Conservation (phyloP, 352 stramenopile genomes). For the Phytopythium boreale region DNA sequence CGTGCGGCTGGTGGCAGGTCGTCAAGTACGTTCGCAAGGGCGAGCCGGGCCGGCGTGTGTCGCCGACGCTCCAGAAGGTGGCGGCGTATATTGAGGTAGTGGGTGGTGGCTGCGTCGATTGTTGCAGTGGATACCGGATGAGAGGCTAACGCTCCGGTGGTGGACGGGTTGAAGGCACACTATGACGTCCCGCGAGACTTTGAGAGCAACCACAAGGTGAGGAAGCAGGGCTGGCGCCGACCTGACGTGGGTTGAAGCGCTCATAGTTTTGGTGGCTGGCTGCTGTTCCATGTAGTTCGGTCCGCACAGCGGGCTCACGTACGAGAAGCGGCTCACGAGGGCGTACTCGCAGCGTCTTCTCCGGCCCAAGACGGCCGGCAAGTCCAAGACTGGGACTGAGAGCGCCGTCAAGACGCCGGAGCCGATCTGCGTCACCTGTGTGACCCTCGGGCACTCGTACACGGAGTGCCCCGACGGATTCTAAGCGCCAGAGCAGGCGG, state of each 20-base stretch:
- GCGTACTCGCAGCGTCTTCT: conserved; percentile 59
- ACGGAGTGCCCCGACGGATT: conserved; percentile 60
- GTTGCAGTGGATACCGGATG: too few species aligned
- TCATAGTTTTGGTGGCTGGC: not conserved
- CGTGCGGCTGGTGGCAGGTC: conserved; percentile 12
- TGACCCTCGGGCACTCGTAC: conserved; percentile 37
- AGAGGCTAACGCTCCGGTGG: not conserved
- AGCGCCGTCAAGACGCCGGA: conserved; percentile 14
- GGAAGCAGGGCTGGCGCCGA: not conserved
- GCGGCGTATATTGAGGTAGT: conserved; percentile 49
- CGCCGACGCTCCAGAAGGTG: conserved; percentile 30
- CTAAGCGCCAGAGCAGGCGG: conserved; percentile 9
- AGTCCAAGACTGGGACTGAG: not conserved
- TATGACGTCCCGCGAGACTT: conserved; percentile 45
- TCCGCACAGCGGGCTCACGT: conserved; percentile 57
- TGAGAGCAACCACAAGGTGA: conserved; percentile 43
- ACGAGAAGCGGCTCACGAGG: conserved; percentile 45
- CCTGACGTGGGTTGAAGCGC: not conserved
- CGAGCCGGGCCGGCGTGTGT: conserved; percentile 22
- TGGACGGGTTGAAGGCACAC: conserved; percentile 25
- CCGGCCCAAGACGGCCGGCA: conserved; percentile 15
- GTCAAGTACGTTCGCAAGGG: conserved; percentile 55
- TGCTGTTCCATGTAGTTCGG: conserved; percentile 34
- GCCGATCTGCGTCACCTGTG: conserved; percentile 59
- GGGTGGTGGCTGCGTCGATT: too few species aligned